Evolutionary conservation across 306 rosid species (phyloP).

Genomic region (Casuarina equisetifolia): DNA sequence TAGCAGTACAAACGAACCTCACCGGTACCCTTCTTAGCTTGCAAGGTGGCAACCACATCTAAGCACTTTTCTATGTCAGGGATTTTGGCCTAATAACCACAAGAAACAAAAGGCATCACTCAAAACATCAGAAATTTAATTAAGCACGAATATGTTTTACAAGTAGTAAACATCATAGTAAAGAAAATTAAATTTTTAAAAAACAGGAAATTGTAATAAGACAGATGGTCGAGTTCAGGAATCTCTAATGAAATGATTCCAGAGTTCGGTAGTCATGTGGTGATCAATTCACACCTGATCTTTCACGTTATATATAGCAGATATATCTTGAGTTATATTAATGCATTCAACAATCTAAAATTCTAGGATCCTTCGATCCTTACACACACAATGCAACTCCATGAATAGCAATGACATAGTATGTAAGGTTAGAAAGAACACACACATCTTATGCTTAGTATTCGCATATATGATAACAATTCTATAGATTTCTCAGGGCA

Average conservation of each 20-base stretch:
- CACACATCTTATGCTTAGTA: neutral
- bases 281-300: neutral
- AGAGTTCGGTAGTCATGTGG: neutral
- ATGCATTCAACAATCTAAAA: neutral
- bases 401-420: neutral
- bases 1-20: slow-evolving; percentile 69
- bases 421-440: neutral
- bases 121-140: neutral
- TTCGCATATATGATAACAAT: neutral
- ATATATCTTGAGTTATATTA: neutral
- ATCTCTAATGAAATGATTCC: neutral
- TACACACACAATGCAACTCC: neutral
- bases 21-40: slow-evolving; percentile 92
- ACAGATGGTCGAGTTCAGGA: neutral
- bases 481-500: neutral
- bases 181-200: neutral
- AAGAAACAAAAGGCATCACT: slow-evolving; percentile 25
- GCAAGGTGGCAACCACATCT: slow-evolving; percentile 75
- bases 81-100: slow-evolving; percentile 77
- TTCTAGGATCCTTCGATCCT: neutral
- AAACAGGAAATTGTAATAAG: neutral
- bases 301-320: neutral
- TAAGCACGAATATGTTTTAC: neutral
- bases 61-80: slow-evolving; percentile 94
- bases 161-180: neutral